Evolutionary conservation across 495 filamentous ascomycete species (phyloP).

Genomic region (Neurospora sp.): DNA sequence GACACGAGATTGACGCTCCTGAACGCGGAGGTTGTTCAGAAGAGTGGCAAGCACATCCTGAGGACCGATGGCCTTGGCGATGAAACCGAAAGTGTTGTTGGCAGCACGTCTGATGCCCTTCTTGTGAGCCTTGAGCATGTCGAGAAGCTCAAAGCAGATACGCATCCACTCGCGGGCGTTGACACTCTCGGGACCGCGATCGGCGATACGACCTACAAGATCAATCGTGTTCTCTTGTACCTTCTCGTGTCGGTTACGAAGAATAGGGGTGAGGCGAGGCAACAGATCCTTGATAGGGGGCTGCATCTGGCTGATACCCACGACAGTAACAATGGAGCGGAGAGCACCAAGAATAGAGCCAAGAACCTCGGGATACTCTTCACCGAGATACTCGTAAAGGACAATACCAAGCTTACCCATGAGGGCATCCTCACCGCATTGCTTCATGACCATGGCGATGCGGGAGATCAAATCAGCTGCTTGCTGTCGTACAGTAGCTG

Average conservation of each 20-base stretch:
- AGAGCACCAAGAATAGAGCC: conserved; percentile 94
- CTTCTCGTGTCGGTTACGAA: conserved; percentile 98
- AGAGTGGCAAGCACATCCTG: conserved; percentile 94
- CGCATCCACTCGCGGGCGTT: conserved; percentile 99
- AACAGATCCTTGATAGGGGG: conserved; percentile 97
- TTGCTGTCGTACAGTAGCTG: conserved; percentile 89
- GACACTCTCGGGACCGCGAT: conserved; percentile 90
- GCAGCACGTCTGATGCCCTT: conserved; percentile 97
- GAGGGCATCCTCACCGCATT: conserved; percentile 88
- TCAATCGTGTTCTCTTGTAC: conserved; percentile 99
- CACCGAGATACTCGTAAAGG: conserved; percentile 97
- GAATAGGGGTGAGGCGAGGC: conserved; percentile 88
- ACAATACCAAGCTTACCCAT: conserved; percentile 95
- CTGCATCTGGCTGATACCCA: conserved; percentile 97
- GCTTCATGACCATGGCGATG: conserved; percentile 97
- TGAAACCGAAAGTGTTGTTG: conserved; percentile 99
- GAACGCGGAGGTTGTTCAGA: conserved; percentile 91
- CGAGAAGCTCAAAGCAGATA: conserved; percentile 96
- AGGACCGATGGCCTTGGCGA: conserved; percentile 97
- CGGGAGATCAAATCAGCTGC: conserved; percentile 94
- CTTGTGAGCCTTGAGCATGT: conserved; percentile 99
- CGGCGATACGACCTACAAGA: conserved; percentile 94
- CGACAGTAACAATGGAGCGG: conserved; percentile 92
- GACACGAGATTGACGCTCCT: conserved; percentile 95
- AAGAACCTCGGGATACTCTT: conserved; percentile 97